A percentile compares a stretch with the other conserved stretches of the same genome.
Conservation (phyloP, 1,139 yeast genomes). For the Yamadazyma epiphylla region DNA sequence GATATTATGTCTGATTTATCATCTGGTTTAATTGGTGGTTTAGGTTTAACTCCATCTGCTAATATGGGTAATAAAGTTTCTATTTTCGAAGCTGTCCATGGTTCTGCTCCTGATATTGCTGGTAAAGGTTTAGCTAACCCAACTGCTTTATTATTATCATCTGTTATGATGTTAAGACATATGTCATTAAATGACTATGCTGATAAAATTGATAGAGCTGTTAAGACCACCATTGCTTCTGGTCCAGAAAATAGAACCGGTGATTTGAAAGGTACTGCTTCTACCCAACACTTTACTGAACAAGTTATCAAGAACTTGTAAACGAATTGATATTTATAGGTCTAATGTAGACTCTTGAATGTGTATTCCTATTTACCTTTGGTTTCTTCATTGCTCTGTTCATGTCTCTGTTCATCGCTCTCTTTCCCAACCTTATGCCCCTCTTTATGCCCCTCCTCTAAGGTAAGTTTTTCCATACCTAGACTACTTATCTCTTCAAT, state of each 20-base stretch:
- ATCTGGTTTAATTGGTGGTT: constrained; percentile 96
- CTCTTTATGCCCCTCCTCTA: not conserved
- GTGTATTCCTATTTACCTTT: not conserved
- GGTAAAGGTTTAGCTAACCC: constrained; percentile 99
- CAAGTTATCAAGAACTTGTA: constrained; percentile 50
- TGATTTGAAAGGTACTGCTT: constrained; percentile 90
- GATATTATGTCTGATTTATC: constrained; percentile 96
- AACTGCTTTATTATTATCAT: constrained; percentile 91
- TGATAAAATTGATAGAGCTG: constrained; percentile 82
- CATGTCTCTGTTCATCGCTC: too few species aligned
- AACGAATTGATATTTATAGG: constrained; percentile 6
- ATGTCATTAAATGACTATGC: constrained; percentile 85
- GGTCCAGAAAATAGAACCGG: constrained; percentile 92
- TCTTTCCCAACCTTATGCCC: too few species aligned
- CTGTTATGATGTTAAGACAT: constrained; percentile 99
- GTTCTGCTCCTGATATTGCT: constrained; percentile 96
- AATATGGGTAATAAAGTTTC: constrained; percentile 98
- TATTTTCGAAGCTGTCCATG: constrained; percentile 98
- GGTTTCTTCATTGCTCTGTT: not conserved
- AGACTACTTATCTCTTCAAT: constrained; percentile 34
- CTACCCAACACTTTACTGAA: constrained; percentile 85
- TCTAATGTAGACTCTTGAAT: not conserved
- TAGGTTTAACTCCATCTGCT: constrained; percentile 98
- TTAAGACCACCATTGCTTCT: constrained; percentile 87
- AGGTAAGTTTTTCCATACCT: too few species aligned